Base-by-base conservation (phyloP, 1,139 yeast genomes). In the Yamadazyma triangularis region DNA sequence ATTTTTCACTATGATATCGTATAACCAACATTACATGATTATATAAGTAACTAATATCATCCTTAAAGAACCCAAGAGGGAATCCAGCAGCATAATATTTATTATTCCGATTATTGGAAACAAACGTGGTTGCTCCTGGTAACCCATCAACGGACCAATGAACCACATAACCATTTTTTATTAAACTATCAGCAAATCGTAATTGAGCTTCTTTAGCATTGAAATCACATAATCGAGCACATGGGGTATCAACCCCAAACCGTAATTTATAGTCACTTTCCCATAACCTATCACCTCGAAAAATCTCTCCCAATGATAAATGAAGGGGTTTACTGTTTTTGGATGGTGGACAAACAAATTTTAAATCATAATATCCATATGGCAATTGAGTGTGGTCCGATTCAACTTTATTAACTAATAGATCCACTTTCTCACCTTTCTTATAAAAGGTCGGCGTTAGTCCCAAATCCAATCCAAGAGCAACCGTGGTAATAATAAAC, bases 41-140 rank as follows among this genome's bases (percentile, higher is more conserved):
- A 53, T 87, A 77, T 23, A 87, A 44, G 49, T 76, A 82, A 8
- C 79, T 62, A 24, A 70, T 58, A 13, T 70, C 82, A 32, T 73
- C 72, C 33, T 71, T 59, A 29, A 74, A 75, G 43, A 74, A 80
- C 0, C 96, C 96, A 27, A 88, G 53, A 1, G 94, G 89, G 58
- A 87, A 88, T 2, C 96, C 96, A 2, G 94, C 78, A 4, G 88
- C 84, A 47, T 87, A 87, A 53, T 81, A 84, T 49, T 85, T 81
- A 30, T 65, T 60, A 25, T 73, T 63, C 25, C 70, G 72, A 28
- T 72, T 75, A 4, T 77, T 69, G 6, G 84, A 77, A 22, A 80
- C 75, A 48, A 81, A 84, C 1, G 95, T 84, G 4, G 96, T 86
- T 3, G 95, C 93, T 3, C 93, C 95, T 0, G 96, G 96, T 24